Base-by-base conservation (phyloP, 2,329 filamentous ascomycete genomes). In the Exophiala mesophila region DNA sequence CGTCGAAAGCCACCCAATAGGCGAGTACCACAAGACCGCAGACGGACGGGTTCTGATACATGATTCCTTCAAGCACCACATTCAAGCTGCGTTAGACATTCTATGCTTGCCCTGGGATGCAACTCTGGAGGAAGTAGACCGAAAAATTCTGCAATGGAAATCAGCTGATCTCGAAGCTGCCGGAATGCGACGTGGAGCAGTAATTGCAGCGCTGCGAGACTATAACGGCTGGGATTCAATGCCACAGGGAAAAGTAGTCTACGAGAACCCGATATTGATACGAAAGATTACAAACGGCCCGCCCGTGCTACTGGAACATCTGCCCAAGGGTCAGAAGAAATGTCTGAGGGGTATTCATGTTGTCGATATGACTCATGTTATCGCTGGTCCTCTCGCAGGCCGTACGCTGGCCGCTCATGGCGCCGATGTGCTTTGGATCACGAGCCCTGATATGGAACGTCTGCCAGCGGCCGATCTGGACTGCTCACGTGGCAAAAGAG, bases 1-100 rank as follows among this genome's bases (percentile, higher is more conserved):
- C 0, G 58, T 63, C 0, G 38, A 59, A 0, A 71, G 65, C 60
- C 68, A 66, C 0, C 57, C 63, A 0, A 65, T 79, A 3, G 72
- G 74, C 2, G 76, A 75, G 1, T 52, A 78, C 0, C 69, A 80
- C 52, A 63, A 62, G 39, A 69, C 74, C 0, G 56, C 58, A 0
- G 74, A 78, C 44, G 75, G 74, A 1, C 62, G 73, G 36, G 67
- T 80, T 2, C 67, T 75, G 2, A 68, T 79, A 33, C 76, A 80
- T 47, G 76, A 78, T 40, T 57, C 57, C 0, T 78, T 79, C 41
- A 63, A 68, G 0, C 68, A 77, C 37, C 76, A 80, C 44, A 64
- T 66, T 0, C 19, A 60, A 2, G 70, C 67, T 3, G 65, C 69
- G 0, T 57, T 72, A 3, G 44, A 56, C 2, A 58, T 79, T 0